Percentiles rank a stretch among this genome's conserved stretches.
Conservation (phyloP, 1,284 basidiomycete genomes). For the Gomphus bonarii region DNA sequence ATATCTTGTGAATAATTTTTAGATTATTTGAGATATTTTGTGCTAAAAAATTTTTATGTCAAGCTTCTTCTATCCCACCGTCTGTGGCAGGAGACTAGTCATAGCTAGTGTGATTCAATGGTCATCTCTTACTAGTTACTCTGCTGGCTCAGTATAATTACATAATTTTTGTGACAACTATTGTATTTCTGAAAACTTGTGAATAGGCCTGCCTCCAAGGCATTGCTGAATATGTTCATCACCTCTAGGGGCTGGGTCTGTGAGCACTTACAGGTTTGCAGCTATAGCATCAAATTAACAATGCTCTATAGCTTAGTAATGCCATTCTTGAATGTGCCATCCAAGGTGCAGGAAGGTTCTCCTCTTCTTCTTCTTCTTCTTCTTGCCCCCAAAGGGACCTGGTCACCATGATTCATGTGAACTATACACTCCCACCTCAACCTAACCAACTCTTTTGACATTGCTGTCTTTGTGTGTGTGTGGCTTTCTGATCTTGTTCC, state of each 20-base stretch:
- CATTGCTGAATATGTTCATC: background rate
- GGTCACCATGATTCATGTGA: constrained; percentile 24
- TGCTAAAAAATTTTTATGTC: too few species aligned
- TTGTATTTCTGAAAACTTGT: background rate
- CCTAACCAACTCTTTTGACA: constrained; percentile 17
- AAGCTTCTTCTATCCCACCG: too few species aligned
- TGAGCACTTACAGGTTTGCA: background rate
- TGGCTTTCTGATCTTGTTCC: constrained; percentile 14
- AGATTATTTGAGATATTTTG: too few species aligned
- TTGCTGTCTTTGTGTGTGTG: constrained; percentile 19
- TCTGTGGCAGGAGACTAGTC: background rate
- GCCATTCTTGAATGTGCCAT: constrained; percentile 15
- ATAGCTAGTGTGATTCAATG: background rate
- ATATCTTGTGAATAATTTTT: too few species aligned
- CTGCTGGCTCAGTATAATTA: background rate
- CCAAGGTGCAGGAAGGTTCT: constrained; percentile 17
- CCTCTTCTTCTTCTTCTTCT: constrained; percentile 15
- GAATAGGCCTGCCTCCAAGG: background rate
- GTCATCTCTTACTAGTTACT: background rate
- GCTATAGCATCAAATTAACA: constrained; percentile 23
- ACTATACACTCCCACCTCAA: constrained; percentile 19
- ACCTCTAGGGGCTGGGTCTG: background rate
- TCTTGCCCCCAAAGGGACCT: constrained; percentile 17
- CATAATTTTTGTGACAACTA: background rate
- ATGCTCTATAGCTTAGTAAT: constrained; percentile 21